Base-by-base conservation (phyloP, 192 early-diverging fungal genomes). In the Coemansia sp. region DNA sequence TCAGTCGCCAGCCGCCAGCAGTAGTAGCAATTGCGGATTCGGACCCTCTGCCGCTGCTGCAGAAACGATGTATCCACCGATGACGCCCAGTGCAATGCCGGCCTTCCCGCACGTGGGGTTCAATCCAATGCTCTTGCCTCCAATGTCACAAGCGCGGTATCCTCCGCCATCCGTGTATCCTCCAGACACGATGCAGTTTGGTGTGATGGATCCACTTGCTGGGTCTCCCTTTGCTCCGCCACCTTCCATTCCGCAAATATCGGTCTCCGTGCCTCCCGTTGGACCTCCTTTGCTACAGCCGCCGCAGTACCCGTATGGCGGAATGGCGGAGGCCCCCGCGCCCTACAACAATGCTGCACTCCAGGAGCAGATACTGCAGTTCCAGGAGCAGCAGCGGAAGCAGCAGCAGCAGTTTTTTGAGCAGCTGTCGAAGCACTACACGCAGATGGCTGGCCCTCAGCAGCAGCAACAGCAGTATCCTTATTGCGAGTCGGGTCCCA, bases 371-470 rank as follows among this genome's bases (percentile, higher is more conserved):
- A 73, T 81, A 1, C 67, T 63, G 11, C 37, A 67, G 61, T 81
- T 81, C 62, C 79, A 81, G 70, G 74, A 75, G 68, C 79, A 81
- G 66, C 79, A 81, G 68, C 69, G 74, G 1, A 61, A 64, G 55
- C 74, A 75, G 56, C 79, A 81, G 68, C 65, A 81, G 45, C 69
- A 69, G 74, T 81, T 81, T 43, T 70, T 75, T 38, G 55, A 57
- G 32, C 79, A 81, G 50, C 62, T 81, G 7, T 57, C 58, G 19
- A 66, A 71, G 64, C 73, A 81, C 56, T 81, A 81, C 37, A 63
- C 70, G 4, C 65, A 62, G 25, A 68, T 80, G 69, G 38, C 64
- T 43, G 42, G 13, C 2, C n/a, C 17, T 38, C 54, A 56, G 5
- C n/a, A 12, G 8, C 17, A 22, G 51, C 51, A 45, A 14, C 44